These are phyloP conservation scores for Plicaturopsis crispa DNA, from an alignment of 768 basidiomycete species.

Conservation along the genomic window DNA sequence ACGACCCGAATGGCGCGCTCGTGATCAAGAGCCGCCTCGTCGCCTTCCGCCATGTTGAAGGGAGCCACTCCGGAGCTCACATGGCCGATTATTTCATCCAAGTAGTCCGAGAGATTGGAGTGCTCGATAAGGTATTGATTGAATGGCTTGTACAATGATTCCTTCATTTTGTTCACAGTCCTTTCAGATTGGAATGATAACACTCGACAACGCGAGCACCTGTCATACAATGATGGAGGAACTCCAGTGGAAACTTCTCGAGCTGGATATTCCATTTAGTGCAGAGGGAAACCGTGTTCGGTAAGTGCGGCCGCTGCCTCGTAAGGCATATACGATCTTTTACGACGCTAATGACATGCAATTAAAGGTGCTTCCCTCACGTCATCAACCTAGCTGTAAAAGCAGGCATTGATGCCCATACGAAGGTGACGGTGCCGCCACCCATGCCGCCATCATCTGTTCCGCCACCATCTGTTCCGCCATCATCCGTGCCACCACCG, in stretches of 20 bases:
- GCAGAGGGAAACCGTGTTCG: conserved; percentile 9
- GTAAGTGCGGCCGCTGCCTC: no score
- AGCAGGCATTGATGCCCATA: conserved; percentile 6
- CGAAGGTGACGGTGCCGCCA: no score
- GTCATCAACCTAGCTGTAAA: conserved; percentile 6
- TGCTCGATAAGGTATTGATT: conserved; percentile 3
- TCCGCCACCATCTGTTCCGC: no score
- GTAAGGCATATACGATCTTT: no score
- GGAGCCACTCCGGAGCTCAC: conserved; percentile 9
- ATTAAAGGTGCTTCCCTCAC: conserved; percentile 8
- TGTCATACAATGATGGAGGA: conserved; percentile 12
- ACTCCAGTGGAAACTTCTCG: conserved; percentile 3
- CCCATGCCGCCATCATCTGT: no score
- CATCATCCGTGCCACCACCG: no score
- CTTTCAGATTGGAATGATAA: conserved; percentile 8
- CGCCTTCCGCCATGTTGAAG: conserved; percentile 9
- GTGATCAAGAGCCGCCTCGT: conserved; percentile 6
- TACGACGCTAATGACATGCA: no score
- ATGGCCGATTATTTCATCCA: conserved; percentile 7
- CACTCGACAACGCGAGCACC: conserved; percentile 14
- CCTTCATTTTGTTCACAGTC: background rate
- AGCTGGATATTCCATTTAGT: conserved; percentile 10
- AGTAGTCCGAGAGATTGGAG: conserved; percentile 5
- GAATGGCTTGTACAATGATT: background rate
- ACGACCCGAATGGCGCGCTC: conserved; percentile 1